Evolutionary conservation across 164 flowering plant species (phyloP), one percentile per base, ranked within the genome.

Genomic region (Akebia trifoliata): DNA sequence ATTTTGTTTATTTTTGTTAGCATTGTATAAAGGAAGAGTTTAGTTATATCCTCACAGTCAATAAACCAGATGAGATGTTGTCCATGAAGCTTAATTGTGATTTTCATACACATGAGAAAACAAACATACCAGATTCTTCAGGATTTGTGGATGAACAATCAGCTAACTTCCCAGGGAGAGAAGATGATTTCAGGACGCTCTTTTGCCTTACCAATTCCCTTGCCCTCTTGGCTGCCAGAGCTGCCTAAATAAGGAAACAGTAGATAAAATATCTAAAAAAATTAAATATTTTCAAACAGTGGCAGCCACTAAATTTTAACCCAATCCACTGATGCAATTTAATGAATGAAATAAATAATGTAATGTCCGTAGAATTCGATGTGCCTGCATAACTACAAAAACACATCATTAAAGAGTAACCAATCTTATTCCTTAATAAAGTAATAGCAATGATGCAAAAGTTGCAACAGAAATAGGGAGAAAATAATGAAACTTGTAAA

Each of bases 111-210:
- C 7, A 50, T n/a, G n/a, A 28, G 32, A 37, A 62, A 34, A 9
- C 6, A 49, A 34, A 38, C 44, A 30, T 78, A 94, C 99, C 99
- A 70, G 86, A 68, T 72, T 86, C 91, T 73, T 81, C 97, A 66
- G 99, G 99, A 75, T 85, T 73, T 57, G 90, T 72, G 37, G 91
- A 75, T 51, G 99, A 88, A 71, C 99, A 94, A 77, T 90, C 99
- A 75, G 99, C 96, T 55, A 94, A 75, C 70, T 94, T 94, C 63
- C 99, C 99, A 30, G 99, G 97, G 75, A 94, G 93, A 62, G 97
- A 85, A 48, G 97, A 94, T 40, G 93, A 84, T 72, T 71, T 76
- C 74, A 94, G 63, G 26, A 88, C 90, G 63, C 87, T 78, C 72
- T 94, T 94, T 70, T 81, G 80, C 62, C 99, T 80, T 62, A 84